A percentile compares a stretch with the other conserved stretches of the same genome.
These are phyloP conservation scores for Didymosphaeria variabile DNA, from an alignment of 2,329 filamentous ascomycete species.

Conservation along the genomic window DNA sequence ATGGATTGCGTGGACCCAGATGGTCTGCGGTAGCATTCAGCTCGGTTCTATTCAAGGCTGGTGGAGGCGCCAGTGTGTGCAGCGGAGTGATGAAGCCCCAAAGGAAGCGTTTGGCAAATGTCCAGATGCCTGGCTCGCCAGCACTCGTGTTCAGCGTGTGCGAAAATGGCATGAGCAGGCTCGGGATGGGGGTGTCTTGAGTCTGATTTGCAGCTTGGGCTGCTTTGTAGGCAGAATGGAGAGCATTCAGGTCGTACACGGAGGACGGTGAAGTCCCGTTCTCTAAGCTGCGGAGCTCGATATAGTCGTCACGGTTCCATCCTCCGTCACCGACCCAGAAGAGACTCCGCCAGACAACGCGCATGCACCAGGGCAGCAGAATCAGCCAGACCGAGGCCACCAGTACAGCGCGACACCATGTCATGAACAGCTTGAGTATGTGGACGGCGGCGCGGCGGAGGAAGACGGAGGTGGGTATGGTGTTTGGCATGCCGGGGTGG, in stretches of 20 bases:
- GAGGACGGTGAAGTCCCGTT: conserved; percentile 7
- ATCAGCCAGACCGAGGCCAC: conserved; percentile 89
- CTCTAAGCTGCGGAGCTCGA: conserved; percentile 16
- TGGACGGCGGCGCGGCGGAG: conserved; percentile 80
- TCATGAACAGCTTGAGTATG: conserved; percentile 72
- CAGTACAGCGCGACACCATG: conserved; percentile 79
- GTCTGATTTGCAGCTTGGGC: conserved; percentile 31
- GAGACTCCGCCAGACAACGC: conserved; percentile 89
- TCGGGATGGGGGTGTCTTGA: conserved; percentile 34
- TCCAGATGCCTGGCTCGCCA: conserved; percentile 57
- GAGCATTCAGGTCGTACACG: conserved; percentile 27
- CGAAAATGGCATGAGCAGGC: conserved; percentile 48
- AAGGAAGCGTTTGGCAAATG: conserved; percentile 56
- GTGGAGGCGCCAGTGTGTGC: conserved; percentile 36
- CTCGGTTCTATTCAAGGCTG: conserved; percentile 32
- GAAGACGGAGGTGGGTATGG: conserved; percentile 83
- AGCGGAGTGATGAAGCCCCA: conserved; percentile 40
- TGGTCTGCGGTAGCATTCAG: conserved; percentile 39
- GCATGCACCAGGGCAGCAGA: conserved; percentile 88
- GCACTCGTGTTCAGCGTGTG: conserved; percentile 54
- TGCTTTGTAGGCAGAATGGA: conserved; percentile 31
- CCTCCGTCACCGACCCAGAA: conserved; percentile 93
- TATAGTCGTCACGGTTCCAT: conserved; percentile 60
- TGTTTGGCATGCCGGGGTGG: conserved; percentile 88
- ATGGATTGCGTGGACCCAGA: conserved; percentile 40